Conservation (phyloP, 768 basidiomycete species). For the Suillus luteus region DNA sequence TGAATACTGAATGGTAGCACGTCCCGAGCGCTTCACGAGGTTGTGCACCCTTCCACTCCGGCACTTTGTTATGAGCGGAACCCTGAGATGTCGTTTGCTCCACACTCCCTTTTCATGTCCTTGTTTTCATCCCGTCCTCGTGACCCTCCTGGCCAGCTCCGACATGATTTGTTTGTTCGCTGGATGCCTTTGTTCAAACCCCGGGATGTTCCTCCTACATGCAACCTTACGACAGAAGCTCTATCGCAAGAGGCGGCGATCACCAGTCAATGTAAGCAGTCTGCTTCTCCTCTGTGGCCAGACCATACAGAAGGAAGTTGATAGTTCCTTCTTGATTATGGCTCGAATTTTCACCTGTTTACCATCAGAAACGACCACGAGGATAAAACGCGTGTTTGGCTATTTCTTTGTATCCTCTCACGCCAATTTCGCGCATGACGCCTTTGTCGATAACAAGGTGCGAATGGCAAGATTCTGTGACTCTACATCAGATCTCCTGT, state of each 20-base stretch:
- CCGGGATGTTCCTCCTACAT: neutral
- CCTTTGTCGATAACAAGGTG: neutral
- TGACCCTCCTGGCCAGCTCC: neutral
- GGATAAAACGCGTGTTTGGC: neutral
- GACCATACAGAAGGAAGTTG: neutral
- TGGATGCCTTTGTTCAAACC: neutral
- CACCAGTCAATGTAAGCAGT: neutral
- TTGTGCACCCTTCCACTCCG: neutral
- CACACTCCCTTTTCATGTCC: neutral
- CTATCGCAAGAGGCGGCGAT: neutral
- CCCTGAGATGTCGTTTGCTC: neutral
- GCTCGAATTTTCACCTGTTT: neutral
- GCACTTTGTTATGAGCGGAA: neutral
- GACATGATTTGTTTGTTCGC: neutral
- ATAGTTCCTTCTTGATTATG: neutral
- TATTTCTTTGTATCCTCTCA: neutral
- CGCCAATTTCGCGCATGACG: neutral
- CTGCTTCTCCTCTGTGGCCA: neutral
- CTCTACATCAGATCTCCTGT: neutral
- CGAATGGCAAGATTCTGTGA: neutral
- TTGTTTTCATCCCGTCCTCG: neutral
- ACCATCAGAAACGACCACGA: neutral
- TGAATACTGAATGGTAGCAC: neutral
- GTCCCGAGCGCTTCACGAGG: neutral
- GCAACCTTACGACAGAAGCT: neutral